These are phyloP conservation scores for Paxillus rubicundulus DNA, from an alignment of 768 basidiomycete genomes.

Conservation along the genomic window DNA sequence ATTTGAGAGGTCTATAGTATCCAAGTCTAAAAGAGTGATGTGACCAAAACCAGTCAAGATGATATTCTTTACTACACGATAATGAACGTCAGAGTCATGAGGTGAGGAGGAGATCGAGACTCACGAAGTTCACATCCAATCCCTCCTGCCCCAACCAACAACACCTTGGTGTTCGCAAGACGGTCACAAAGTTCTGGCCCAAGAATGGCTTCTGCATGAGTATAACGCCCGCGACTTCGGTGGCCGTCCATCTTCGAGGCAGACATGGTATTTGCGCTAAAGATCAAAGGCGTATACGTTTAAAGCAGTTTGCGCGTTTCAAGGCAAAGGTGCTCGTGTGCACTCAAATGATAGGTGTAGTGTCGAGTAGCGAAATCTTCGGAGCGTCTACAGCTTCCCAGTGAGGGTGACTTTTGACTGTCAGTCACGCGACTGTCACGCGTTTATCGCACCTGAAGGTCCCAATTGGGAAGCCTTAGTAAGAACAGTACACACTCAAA, in stretches of 20 bases:
- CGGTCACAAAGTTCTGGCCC: constrained; percentile 66
- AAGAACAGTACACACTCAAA: too few species aligned
- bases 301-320: not conserved
- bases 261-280: not conserved
- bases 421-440: constrained; percentile 31
- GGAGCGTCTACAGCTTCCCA: not conserved
- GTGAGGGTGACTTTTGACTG: not conserved
- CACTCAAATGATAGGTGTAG: not conserved
- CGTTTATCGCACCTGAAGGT: too few species aligned
- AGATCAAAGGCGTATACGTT: not conserved
- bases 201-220: constrained; percentile 75
- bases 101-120: constrained; percentile 24
- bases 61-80: constrained; percentile 82
- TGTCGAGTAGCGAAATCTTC: not conserved
- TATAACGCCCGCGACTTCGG: constrained; percentile 36
- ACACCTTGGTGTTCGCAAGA: constrained; percentile 62
- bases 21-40: constrained; percentile 91
- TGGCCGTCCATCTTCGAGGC: constrained; percentile 8
- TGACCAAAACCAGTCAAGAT: constrained; percentile 90
- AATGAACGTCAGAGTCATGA: not conserved
- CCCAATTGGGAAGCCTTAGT: too few species aligned
- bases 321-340: not conserved
- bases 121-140: constrained; percentile 95
- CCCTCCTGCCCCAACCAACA: constrained; percentile 94
- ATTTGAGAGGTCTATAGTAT: constrained; percentile 98